These are phyloP conservation scores for Neofusicoccum kwambonambiense DNA, from an alignment of 2,329 filamentous ascomycete genomes.

Conservation along the genomic window DNA sequence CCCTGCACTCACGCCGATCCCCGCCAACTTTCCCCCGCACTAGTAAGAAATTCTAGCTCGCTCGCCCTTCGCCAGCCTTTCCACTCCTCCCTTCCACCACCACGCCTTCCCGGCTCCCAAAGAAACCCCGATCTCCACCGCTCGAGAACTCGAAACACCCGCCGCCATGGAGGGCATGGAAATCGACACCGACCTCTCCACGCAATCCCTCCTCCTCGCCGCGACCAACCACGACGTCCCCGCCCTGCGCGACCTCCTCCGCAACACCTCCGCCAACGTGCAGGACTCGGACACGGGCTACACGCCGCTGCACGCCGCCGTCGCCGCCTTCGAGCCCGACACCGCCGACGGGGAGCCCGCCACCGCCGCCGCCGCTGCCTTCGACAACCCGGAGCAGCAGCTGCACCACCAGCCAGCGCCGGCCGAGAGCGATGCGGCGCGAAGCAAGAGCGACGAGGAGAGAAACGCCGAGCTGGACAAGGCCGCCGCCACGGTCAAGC, in stretches of 20 bases:
- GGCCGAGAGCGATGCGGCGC: too few relatives aligned
- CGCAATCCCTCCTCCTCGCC: constrained; percentile 64
- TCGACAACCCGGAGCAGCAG: too few relatives aligned
- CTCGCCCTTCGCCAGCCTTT: background rate
- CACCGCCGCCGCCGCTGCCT: constrained; percentile 16
- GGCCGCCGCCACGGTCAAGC: constrained; percentile 64
- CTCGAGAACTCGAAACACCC: background rate
- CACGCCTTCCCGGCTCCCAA: background rate
- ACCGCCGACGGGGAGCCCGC: constrained; percentile 22
- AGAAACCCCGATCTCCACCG: too few relatives aligned
- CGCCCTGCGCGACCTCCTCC: constrained; percentile 68
- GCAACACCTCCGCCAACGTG: constrained; percentile 64
- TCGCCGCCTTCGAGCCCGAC: constrained; percentile 59
- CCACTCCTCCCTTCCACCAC: background rate
- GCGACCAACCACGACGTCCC: constrained; percentile 66
- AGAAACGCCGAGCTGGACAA: constrained; percentile 48
- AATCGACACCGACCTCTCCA: constrained; percentile 44
- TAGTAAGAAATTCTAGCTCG: constrained; percentile 1
- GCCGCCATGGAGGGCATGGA: constrained; percentile 22
- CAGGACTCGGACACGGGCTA: constrained; percentile 84
- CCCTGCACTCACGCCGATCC: background rate
- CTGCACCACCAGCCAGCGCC: too few relatives aligned
- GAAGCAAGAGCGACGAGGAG: constrained; percentile 18
- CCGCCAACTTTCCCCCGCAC: constrained; percentile 12
- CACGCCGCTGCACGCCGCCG: constrained; percentile 85